Evolutionary conservation across 108 stramenopile genomes (phyloP).

Genomic region (Mayamaea pseudoterrestris): DNA sequence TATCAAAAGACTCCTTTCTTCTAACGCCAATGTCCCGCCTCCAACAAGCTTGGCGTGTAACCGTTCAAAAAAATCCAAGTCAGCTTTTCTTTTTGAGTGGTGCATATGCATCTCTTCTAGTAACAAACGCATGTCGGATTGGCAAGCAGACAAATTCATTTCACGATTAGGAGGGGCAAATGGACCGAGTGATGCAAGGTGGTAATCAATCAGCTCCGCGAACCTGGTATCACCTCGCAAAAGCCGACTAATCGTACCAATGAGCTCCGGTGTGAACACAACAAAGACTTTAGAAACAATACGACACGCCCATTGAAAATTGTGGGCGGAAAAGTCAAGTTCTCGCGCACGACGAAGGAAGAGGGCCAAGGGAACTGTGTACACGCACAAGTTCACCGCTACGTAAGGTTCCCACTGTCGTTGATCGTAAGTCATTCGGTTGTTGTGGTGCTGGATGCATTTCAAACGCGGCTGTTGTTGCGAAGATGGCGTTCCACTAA

Average conservation of each 20-base stretch:
- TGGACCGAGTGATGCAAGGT: constrained; percentile 37
- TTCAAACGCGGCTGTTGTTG: not conserved
- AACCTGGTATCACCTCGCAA: constrained; percentile 10
- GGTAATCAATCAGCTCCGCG: constrained; percentile 25
- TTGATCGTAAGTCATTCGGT: constrained; percentile 30
- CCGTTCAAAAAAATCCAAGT: constrained; percentile 48
- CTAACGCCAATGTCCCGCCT: constrained; percentile 27
- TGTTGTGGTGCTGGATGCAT: not conserved
- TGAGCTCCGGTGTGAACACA: constrained; percentile 56
- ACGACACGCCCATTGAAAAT: constrained; percentile 36
- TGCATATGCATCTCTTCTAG: constrained; percentile 77
- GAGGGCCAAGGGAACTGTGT: constrained; percentile 69
- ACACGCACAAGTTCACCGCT: constrained; percentile 64
- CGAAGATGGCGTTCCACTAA: not conserved
- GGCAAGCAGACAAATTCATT: constrained; percentile 34
- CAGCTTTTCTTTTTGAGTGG: constrained; percentile 41
- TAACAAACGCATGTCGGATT: constrained; percentile 53
- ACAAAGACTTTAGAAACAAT: constrained; percentile 57
- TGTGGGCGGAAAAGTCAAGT: constrained; percentile 59
- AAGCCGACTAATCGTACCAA: constrained; percentile 37
- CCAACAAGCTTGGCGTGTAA: constrained; percentile 30
- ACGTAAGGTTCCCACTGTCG: constrained; percentile 70
- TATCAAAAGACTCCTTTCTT: constrained; percentile 35
- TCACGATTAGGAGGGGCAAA: constrained; percentile 41
- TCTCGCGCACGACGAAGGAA: constrained; percentile 84